phyloP scores from a whole-genome alignment of 2,329 filamentous ascomycete genomes.

The Zymoseptoria tritici region DNA sequence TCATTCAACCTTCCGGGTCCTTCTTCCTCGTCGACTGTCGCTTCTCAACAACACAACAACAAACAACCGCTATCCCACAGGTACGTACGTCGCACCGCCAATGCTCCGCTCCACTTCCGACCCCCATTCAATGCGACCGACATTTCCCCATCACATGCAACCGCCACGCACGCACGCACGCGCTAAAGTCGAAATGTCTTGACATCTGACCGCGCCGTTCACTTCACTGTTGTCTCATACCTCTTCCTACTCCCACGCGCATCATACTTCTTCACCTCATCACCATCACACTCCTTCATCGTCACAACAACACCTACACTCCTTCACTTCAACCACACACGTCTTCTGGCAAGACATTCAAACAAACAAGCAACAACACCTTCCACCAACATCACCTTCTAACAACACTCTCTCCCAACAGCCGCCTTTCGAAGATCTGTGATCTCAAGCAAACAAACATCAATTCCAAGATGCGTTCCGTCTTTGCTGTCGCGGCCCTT shows the following conservation, averaged over 20 bases:
- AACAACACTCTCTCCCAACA: background rate
- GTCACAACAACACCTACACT: background rate
- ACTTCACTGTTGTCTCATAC: background rate
- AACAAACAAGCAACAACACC: too few species aligned
- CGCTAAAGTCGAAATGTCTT: background rate
- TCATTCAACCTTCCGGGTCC: background rate
- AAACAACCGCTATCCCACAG: background rate
- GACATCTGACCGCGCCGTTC: background rate
- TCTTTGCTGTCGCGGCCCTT: slow-evolving; percentile 30
- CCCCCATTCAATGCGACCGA: background rate
- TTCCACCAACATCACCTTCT: background rate
- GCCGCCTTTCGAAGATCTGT: background rate
- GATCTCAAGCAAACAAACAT: slow-evolving; percentile 12
- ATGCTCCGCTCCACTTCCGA: background rate
- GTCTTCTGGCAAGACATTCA: background rate
- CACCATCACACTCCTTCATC: background rate
- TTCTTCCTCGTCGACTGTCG: background rate
- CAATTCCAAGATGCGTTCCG: slow-evolving; percentile 30
- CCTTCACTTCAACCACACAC: background rate
- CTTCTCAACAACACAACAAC: background rate
- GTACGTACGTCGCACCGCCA: background rate
- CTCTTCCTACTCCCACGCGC: background rate
- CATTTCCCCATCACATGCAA: background rate
- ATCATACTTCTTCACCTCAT: background rate
- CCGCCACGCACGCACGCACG: background rate